phyloP scores from a whole-genome alignment of 2,329 filamentous ascomycete genomes.

The Coniochaeta ligniaria region DNA sequence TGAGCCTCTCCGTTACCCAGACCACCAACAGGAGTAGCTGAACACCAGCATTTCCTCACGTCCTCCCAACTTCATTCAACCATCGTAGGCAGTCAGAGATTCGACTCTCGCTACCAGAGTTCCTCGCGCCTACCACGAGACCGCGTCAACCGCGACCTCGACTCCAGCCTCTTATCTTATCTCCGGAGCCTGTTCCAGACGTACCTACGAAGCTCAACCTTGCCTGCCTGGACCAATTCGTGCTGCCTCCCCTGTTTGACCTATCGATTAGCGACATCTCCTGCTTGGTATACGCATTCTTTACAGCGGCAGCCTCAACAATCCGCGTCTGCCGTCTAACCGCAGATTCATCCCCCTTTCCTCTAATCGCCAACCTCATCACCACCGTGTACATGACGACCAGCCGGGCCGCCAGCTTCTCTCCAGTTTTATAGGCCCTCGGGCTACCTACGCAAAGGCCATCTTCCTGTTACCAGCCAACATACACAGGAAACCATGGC shows the following conservation, averaged over 20 bases:
- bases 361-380: slow-evolving; percentile 3
- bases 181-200: background rate
- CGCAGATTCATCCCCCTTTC: background rate
- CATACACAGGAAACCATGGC: slow-evolving; percentile 19
- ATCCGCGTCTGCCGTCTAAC: background rate
- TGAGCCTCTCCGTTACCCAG: slow-evolving; percentile 2
- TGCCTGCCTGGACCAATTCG: background rate
- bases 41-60: background rate
- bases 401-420: slow-evolving; percentile 16
- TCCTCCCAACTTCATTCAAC: background rate
- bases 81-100: background rate
- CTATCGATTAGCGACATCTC: slow-evolving; percentile 17
- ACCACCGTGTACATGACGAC: slow-evolving; percentile 22
- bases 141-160: background rate
- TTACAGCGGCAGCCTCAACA: slow-evolving; percentile 7
- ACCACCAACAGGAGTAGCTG: slow-evolving; percentile 1
- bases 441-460: slow-evolving; percentile 16
- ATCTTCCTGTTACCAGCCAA: slow-evolving; percentile 18
- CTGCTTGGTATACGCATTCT: slow-evolving; percentile 12
- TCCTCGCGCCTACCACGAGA: background rate
- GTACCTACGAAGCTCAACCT: background rate
- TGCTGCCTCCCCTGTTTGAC: slow-evolving; percentile 5
- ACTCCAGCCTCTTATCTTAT: background rate
- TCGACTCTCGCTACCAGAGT: background rate
- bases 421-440: slow-evolving; percentile 19